These are phyloP conservation scores for Leccinum arenicola DNA, from an alignment of 768 basidiomycete species.

Conservation along the genomic window DNA sequence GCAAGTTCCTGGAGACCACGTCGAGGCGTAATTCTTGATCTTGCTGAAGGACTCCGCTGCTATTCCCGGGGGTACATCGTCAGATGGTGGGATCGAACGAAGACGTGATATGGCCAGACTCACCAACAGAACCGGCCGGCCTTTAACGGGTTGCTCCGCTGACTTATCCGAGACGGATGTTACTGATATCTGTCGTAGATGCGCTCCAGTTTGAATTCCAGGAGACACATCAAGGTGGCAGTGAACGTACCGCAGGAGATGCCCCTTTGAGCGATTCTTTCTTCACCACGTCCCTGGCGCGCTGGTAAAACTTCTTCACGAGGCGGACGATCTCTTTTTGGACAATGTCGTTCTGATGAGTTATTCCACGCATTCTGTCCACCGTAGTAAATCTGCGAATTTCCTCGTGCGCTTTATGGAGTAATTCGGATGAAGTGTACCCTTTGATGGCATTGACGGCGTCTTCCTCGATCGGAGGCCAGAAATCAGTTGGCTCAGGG, in stretches of 20 bases:
- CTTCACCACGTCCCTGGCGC: background rate
- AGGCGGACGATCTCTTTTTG: background rate
- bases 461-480: constrained; percentile 2
- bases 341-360: background rate
- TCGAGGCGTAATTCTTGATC: background rate
- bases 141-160: background rate
- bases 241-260: background rate
- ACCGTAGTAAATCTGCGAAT: background rate
- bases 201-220: background rate
- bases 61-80: background rate
- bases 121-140: background rate
- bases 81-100: background rate
- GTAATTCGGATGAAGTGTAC: background rate
- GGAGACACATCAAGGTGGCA: background rate
- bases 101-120: background rate
- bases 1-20: background rate
- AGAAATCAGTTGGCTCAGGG: background rate
- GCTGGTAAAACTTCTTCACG: background rate
- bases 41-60: background rate
- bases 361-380: background rate
- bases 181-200: background rate
- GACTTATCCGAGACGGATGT: background rate
- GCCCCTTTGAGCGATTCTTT: background rate
- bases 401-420: background rate
- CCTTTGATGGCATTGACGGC: constrained; percentile 1